Percentiles rank a stretch among this genome's conserved stretches.
phyloP scores from a whole-genome alignment of 306 rosid species.

The Prunus padus region DNA sequence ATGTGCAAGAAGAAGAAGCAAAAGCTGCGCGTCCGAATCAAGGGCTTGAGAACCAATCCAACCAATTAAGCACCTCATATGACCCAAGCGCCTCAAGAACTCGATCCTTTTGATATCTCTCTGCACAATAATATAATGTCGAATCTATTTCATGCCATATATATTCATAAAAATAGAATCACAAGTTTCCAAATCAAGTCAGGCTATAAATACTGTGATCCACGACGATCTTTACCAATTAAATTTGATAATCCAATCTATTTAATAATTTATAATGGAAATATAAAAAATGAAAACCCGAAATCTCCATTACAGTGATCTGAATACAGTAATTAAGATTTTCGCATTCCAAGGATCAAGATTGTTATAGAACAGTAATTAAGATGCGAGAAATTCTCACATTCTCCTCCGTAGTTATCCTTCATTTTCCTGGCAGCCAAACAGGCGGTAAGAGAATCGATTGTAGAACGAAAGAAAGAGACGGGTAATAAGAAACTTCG shows the following conservation, averaged over 20 bases:
- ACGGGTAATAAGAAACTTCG: conserved; percentile 8
- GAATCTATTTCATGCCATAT: background rate
- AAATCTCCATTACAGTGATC: background rate
- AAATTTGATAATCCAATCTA: background rate
- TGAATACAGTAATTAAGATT: background rate
- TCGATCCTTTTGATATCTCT: conserved; percentile 25
- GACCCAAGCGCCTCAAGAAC: conserved; percentile 46
- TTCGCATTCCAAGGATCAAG: background rate
- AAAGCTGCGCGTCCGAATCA: conserved; percentile 48
- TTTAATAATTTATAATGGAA: background rate
- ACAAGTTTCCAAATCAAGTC: background rate
- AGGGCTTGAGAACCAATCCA: conserved; percentile 40
- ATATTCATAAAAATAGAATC: conserved; percentile 6
- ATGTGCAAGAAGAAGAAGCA: conserved; percentile 25
- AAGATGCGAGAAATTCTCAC: background rate
- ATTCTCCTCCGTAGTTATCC: background rate
- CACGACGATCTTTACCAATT: background rate
- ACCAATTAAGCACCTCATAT: conserved; percentile 55
- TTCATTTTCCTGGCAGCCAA: conserved; percentile 26
- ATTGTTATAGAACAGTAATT: background rate
- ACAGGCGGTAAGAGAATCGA: conserved; percentile 1
- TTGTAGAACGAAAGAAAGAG: background rate
- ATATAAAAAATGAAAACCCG: background rate
- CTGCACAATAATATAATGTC: conserved; percentile 3
- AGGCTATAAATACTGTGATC: background rate